Conservation (phyloP, 768 basidiomycete genomes). For the Mycena latifolia region DNA sequence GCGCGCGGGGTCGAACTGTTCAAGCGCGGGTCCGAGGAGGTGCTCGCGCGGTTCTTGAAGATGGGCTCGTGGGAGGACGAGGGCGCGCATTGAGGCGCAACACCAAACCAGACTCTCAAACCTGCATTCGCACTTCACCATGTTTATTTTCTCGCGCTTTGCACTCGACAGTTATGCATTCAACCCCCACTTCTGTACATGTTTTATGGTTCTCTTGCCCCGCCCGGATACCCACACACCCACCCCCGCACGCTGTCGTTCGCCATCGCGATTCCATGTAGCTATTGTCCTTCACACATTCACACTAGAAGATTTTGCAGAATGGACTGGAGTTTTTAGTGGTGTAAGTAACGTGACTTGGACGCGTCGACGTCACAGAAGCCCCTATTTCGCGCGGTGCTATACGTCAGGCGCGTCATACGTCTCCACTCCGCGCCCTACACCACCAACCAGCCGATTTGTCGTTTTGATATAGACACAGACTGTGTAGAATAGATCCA, state of each 20-base stretch:
- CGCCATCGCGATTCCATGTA: constrained; percentile 23
- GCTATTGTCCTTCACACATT: constrained; percentile 23
- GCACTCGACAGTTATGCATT: not conserved
- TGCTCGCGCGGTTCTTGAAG: constrained; percentile 84
- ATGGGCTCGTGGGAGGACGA: constrained; percentile 81
- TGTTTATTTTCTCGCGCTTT: constrained; percentile 18
- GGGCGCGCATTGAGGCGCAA: constrained; percentile 8
- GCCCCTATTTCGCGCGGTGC: no score
- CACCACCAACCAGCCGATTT: no score
- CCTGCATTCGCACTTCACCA: not conserved
- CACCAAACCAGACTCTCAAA: not conserved
- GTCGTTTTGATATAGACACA: no score
- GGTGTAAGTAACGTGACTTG: no score
- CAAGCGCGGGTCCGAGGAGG: constrained; percentile 90
- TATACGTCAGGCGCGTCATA: no score
- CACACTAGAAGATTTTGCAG: constrained; percentile 23
- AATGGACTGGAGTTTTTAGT: not conserved
- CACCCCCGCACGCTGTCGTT: constrained; percentile 9
- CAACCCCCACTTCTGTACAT: constrained; percentile 17
- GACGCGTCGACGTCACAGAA: no score
- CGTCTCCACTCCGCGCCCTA: no score
- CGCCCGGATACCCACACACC: no score
- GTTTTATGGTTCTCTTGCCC: constrained; percentile 22
- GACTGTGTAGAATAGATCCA: no score
- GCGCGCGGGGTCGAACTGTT: constrained; percentile 87